Base-by-base conservation (phyloP, 2,329 filamentous ascomycete species). In the Periconia macrospinosa region DNA sequence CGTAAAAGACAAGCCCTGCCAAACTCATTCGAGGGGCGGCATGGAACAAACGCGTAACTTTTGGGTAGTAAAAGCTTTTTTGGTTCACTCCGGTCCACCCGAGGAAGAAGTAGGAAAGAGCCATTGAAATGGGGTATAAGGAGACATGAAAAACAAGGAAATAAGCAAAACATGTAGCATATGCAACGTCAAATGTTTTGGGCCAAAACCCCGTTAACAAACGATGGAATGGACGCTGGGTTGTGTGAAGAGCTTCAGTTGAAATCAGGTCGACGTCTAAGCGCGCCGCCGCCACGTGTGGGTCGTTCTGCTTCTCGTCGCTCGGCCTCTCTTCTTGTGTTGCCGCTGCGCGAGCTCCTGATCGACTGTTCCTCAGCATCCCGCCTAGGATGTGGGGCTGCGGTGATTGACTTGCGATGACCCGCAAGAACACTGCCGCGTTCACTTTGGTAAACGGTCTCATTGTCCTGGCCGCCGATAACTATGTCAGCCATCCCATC, bases 401-500 rank as follows among this genome's bases (percentile, higher is more conserved):
- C 49, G 19, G 60, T 44, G 23, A 64, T 55, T 14, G 63, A 55
- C 30, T 60, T 63, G 42, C 59, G 55, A 46, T 53, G 58, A 47
- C 59, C 60, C 23, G 56, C 62, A 23, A 55, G 27, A 20, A 59
- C 41, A 48, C 67, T 72, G 49, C 65, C 61, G 50, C 59, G 59
- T 42, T 73, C 71, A 49, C 67, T 70, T 23, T 52, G 52, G 45
- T 70, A 70, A 6, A 44, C 50, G 45, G 41, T 64, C 37, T 69
- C 66, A 27, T 54, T 59, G n/a, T 59, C 59, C 18, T 66, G 66
- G 10, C 56, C 55, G 47, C 66, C 66, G 42, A 74, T 74, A 50
- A 73, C 68, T 33, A 74, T 57, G 33, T 73, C 71, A 30, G 68
- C 69, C 67, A 71, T 72, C 15, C 71, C 70, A 43, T 68, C 63